Conservation (phyloP, 352 stramenopile species). For the Saprolegnia diclina region DNA sequence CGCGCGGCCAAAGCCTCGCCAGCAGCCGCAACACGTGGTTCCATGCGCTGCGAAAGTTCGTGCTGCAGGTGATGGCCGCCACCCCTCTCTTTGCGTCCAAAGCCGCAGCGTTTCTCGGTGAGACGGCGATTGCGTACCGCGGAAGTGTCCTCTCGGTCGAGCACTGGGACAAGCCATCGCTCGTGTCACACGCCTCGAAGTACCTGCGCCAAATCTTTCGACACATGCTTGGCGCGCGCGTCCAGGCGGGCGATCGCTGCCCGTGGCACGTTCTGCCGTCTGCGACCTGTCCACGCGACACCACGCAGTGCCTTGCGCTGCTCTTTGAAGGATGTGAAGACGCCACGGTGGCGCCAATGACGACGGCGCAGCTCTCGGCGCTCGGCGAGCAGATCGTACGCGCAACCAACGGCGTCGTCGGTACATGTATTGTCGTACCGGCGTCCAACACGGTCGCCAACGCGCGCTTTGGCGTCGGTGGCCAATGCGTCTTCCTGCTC, state of each 20-base stretch:
- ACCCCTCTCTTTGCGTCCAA: background rate
- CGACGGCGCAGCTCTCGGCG: background rate
- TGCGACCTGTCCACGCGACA: background rate
- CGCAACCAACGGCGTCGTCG: background rate
- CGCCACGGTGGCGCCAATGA: background rate
- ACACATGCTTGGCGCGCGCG: background rate
- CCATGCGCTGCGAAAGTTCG: conserved; percentile 1
- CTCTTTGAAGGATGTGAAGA: conserved; percentile 6
- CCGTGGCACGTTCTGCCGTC: background rate
- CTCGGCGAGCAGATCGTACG: background rate
- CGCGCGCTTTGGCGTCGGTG: background rate
- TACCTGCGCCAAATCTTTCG: background rate
- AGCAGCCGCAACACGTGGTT: conserved; percentile 3
- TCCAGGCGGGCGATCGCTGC: conserved; percentile 6
- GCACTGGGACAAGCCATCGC: background rate
- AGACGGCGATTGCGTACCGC: background rate
- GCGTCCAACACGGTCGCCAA: background rate
- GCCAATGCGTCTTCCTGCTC: conserved; percentile 5
- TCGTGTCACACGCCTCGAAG: background rate
- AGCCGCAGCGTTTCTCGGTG: background rate
- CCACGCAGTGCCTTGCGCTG: background rate
- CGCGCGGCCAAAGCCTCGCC: background rate
- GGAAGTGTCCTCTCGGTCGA: background rate
- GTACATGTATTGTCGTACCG: background rate
- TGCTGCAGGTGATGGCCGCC: background rate